These are phyloP conservation scores for Exophiala calicioides DNA, from an alignment of 2,329 filamentous ascomycete species.

Conservation along the genomic window DNA sequence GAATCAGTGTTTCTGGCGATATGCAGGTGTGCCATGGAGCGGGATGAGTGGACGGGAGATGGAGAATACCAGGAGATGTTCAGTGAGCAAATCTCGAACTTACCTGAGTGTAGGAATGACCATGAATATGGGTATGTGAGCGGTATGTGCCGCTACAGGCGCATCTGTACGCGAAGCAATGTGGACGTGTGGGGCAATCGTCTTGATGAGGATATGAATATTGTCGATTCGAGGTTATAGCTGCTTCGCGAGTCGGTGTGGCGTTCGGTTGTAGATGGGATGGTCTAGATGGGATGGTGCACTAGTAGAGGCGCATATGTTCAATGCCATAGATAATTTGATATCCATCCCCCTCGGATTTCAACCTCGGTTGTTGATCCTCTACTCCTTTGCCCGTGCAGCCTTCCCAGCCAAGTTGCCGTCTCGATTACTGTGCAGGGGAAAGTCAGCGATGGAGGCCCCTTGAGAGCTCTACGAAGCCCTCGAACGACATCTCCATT, in stretches of 20 bases:
- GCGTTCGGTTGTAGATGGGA: too few relatives aligned
- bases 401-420: too few relatives aligned
- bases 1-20: slow-evolving; percentile 32
- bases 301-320: too few relatives aligned
- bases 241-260: slow-evolving; percentile 6
- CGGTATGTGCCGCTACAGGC: slow-evolving; percentile 27
- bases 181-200: slow-evolving; percentile 8
- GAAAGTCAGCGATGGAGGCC: too few relatives aligned
- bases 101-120: slow-evolving; percentile 40
- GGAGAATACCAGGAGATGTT: slow-evolving; percentile 29
- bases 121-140: slow-evolving; percentile 40
- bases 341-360: too few relatives aligned
- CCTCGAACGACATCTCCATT: too few relatives aligned
- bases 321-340: too few relatives aligned
- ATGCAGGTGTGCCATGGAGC: slow-evolving; percentile 23
- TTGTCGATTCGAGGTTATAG: slow-evolving; percentile 15
- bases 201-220: slow-evolving; percentile 14
- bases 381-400: too few relatives aligned
- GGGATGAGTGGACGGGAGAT: slow-evolving; percentile 36
- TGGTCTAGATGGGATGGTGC: too few relatives aligned
- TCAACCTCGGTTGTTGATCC: too few relatives aligned
- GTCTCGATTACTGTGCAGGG: too few relatives aligned
- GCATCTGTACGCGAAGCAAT: slow-evolving; percentile 9
- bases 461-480: too few relatives aligned
- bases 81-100: slow-evolving; percentile 24